phyloP scores from a whole-genome alignment of 2,329 filamentous ascomycete genomes.

The Bipolaris oryzae region DNA sequence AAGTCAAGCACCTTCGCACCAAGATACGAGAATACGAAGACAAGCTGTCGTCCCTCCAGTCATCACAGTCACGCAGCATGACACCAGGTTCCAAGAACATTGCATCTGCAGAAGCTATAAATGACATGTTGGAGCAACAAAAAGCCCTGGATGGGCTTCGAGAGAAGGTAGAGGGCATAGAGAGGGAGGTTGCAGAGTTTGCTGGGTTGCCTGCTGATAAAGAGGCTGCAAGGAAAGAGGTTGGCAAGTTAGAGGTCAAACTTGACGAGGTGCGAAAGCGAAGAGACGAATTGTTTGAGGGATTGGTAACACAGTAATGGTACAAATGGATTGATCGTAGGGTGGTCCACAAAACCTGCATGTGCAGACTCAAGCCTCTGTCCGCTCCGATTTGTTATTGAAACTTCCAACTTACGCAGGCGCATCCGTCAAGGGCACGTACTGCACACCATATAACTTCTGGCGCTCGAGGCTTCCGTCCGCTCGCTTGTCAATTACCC shows the following conservation, averaged over 20 bases:
- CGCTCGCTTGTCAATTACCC: slow-evolving; percentile 73
- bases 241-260: slow-evolving; percentile 70
- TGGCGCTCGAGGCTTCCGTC: slow-evolving; percentile 61
- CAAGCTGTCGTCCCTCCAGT: slow-evolving; percentile 48
- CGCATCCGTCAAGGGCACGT: slow-evolving; percentile 78
- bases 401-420: slow-evolving; percentile 45
- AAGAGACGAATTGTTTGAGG: slow-evolving; percentile 78
- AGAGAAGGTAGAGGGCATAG: slow-evolving; percentile 63
- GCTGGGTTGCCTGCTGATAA: slow-evolving; percentile 74
- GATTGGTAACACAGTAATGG: slow-evolving; percentile 60
- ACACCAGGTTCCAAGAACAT: slow-evolving; percentile 41
- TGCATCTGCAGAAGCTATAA: slow-evolving; percentile 59
- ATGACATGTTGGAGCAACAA: slow-evolving; percentile 66
- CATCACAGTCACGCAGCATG: slow-evolving; percentile 26
- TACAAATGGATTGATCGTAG: neutral
- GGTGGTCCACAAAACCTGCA: neutral
- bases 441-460: slow-evolving; percentile 72
- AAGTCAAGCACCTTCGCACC: slow-evolving; percentile 68
- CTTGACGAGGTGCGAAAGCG: slow-evolving; percentile 65
- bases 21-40: slow-evolving; percentile 70
- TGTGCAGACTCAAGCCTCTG: neutral
- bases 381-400: neutral
- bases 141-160: slow-evolving; percentile 65
- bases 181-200: slow-evolving; percentile 68
- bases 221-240: slow-evolving; percentile 69